phyloP scores from a whole-genome alignment of 2,329 filamentous ascomycete species.

The Cyphellophora attinorum region DNA sequence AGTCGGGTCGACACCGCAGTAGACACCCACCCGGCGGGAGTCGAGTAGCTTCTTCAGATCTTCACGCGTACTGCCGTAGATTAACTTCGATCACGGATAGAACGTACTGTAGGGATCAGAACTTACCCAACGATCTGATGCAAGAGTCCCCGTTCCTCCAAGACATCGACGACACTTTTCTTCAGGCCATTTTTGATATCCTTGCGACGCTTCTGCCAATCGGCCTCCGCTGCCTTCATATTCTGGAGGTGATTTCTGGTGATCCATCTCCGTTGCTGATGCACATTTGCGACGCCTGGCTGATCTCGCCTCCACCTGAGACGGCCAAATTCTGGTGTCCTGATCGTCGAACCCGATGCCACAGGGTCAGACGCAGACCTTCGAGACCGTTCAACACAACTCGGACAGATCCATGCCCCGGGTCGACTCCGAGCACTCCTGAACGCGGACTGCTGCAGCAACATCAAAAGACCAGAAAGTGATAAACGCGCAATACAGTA shows the following conservation, averaged over 20 bases:
- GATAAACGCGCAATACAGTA: no score
- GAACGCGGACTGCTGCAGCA: no score
- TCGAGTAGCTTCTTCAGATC: constrained; percentile 34
- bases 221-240: constrained; percentile 28
- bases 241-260: constrained; percentile 26
- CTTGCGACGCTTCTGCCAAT: constrained; percentile 30
- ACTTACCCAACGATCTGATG: constrained; percentile 38
- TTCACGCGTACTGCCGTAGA: constrained; percentile 27
- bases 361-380: no score
- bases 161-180: constrained; percentile 31
- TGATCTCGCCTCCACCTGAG: no score
- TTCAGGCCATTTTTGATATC: constrained; percentile 34
- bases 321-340: no score
- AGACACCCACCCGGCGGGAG: constrained; percentile 35
- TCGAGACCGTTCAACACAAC: no score
- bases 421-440: no score
- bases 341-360: no score
- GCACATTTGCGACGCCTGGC: constrained; percentile 1
- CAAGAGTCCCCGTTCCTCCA: constrained; percentile 37
- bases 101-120: neutral
- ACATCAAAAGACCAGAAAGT: no score
- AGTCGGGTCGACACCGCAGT: constrained; percentile 40
- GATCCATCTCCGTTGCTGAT: constrained; percentile 23
- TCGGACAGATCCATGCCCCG: no score
- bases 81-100: constrained; percentile 2